Percentiles rank a stretch among this genome's conserved stretches.
These are phyloP conservation scores for Amanita muscaria DNA, from an alignment of 768 basidiomycete genomes.

Conservation along the genomic window DNA sequence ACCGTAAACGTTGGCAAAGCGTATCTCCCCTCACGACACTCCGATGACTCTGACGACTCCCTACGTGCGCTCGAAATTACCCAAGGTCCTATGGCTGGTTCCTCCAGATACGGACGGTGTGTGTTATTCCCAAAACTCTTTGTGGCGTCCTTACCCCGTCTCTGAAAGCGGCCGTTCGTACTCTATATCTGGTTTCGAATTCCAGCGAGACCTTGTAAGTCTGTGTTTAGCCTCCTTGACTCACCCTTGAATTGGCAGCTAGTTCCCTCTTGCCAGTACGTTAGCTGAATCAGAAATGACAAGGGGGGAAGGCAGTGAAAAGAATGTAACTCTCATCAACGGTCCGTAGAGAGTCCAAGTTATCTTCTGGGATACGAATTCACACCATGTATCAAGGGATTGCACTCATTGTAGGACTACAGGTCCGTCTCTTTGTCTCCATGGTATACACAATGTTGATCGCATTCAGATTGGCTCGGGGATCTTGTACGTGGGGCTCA, in stretches of 20 bases:
- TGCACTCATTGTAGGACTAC: constrained; percentile 74
- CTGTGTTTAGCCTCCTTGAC: not conserved
- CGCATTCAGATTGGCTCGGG: constrained; percentile 72
- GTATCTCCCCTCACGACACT: constrained; percentile 33
- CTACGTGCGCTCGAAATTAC: constrained; percentile 73
- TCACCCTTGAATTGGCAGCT: not conserved
- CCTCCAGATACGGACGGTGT: constrained; percentile 29
- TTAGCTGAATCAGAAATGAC: constrained; percentile 58
- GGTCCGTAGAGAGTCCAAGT: constrained; percentile 31
- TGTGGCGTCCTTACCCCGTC: not conserved
- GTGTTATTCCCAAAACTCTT: constrained; percentile 1
- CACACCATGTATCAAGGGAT: constrained; percentile 43
- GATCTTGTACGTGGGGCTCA: constrained; percentile 65
- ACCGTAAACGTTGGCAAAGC: constrained; percentile 21
- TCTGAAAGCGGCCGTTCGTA: constrained; percentile 42
- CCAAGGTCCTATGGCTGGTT: constrained; percentile 40
- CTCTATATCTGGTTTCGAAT: constrained; percentile 71
- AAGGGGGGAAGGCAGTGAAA: constrained; percentile 45
- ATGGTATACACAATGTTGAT: not conserved
- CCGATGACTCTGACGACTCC: constrained; percentile 62
- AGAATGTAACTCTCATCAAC: constrained; percentile 68
- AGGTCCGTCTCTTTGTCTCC: constrained; percentile 35
- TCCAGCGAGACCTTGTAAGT: constrained; percentile 52
- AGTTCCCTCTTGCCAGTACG: constrained; percentile 68
- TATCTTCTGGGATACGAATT: not conserved